These are phyloP conservation scores for Castanopsis chinensis DNA, from an alignment of 306 rosid species.

Conservation along the genomic window DNA sequence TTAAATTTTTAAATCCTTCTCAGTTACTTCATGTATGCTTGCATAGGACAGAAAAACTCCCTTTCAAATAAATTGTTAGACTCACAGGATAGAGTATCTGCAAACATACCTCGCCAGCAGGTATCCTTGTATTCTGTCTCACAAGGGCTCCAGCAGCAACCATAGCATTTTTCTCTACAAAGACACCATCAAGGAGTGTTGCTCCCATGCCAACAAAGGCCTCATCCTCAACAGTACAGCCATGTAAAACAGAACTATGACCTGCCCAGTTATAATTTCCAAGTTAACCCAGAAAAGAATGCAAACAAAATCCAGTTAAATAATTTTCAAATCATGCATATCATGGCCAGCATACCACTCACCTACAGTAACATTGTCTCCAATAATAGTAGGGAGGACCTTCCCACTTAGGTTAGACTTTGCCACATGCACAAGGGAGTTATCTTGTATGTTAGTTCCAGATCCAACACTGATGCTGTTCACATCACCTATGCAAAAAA, in stretches of 20 bases:
- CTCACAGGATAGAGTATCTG: neutral
- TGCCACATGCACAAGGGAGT: slow-evolving; percentile 92
- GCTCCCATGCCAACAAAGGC: slow-evolving; percentile 98
- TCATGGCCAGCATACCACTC: slow-evolving; percentile 30
- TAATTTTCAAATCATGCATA: neutral
- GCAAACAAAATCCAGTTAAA: slow-evolving; percentile 5
- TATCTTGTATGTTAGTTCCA: slow-evolving; percentile 95
- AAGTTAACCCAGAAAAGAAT: neutral
- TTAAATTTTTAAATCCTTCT: neutral
- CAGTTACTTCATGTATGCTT: neutral
- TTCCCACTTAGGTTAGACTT: slow-evolving; percentile 85
- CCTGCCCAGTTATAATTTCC: slow-evolving; percentile 41
- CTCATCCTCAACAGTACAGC: slow-evolving; percentile 91
- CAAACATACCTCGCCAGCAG: slow-evolving; percentile 75
- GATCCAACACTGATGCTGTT: slow-evolving; percentile 84
- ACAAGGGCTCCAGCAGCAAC: slow-evolving; percentile 96
- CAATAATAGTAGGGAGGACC: slow-evolving; percentile 84
- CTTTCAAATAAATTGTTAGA: neutral
- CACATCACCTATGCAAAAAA: slow-evolving; percentile 64
- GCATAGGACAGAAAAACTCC: neutral
- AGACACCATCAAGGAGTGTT: slow-evolving; percentile 79
- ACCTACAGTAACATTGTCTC: slow-evolving; percentile 92
- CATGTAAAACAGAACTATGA: slow-evolving; percentile 86
- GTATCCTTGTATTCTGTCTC: slow-evolving; percentile 82
- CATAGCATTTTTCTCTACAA: slow-evolving; percentile 86